These are phyloP conservation scores for Sporothrix brasiliensis DNA, from an alignment of 2,329 filamentous ascomycete genomes.

Conservation along the genomic window DNA sequence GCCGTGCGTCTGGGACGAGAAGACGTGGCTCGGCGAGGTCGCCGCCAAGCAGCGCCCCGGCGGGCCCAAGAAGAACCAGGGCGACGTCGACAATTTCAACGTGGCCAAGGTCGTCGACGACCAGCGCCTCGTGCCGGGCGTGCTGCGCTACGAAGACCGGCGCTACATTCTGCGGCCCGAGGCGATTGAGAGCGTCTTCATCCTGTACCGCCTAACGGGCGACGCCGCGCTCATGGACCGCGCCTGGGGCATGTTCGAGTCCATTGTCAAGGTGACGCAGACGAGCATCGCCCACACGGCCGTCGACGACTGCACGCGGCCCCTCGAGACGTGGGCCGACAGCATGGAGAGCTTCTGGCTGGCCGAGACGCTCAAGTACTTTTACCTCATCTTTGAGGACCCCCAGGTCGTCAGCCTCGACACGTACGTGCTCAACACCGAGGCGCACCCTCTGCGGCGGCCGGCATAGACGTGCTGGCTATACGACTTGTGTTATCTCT, in stretches of 20 bases:
- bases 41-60: constrained; percentile 31
- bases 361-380: constrained; percentile 69
- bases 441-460: constrained; percentile 56
- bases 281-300: constrained; percentile 56
- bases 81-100: constrained; percentile 54
- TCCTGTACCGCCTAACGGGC: constrained; percentile 74
- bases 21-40: constrained; percentile 37
- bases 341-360: constrained; percentile 78
- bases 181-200: constrained; percentile 78
- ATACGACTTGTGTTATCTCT: no score
- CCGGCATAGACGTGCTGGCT: background rate
- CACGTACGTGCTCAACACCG: constrained; percentile 63
- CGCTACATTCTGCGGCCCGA: constrained; percentile 72
- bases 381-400: constrained; percentile 64
- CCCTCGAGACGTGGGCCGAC: constrained; percentile 52
- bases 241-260: constrained; percentile 74
- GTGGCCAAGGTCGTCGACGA: constrained; percentile 47
- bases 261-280: constrained; percentile 58
- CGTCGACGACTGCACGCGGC: constrained; percentile 54
- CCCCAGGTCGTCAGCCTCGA: constrained; percentile 62
- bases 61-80: background rate
- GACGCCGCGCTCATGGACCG: constrained; percentile 65
- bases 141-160: constrained; percentile 57
- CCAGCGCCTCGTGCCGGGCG: constrained; percentile 57
- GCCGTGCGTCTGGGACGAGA: constrained; percentile 38